Conservation (phyloP, 75 land plant genomes). For the Pinus tabuliformis region DNA sequence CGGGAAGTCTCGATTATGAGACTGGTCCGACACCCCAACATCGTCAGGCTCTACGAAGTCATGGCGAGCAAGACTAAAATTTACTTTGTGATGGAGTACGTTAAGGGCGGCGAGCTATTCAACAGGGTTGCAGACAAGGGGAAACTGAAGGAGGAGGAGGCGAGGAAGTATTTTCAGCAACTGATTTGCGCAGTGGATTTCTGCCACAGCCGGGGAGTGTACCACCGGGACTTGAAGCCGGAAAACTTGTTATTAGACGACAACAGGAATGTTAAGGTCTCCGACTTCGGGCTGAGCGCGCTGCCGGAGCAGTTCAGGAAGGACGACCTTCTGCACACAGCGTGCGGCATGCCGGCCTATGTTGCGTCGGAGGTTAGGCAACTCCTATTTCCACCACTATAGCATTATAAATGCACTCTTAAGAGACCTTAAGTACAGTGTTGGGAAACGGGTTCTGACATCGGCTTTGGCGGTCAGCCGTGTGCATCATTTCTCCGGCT, state of each 20-base stretch:
- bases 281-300: constrained; percentile 67
- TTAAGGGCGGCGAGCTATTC: constrained; percentile 27
- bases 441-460: no score
- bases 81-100: constrained; percentile 29
- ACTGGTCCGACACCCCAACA: constrained; percentile 34
- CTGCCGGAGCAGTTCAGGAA: constrained; percentile 38
- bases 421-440: no score
- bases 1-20: constrained; percentile 40
- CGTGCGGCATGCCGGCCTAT: constrained; percentile 68
- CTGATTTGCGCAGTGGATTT: constrained; percentile 45
- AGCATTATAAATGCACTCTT: no score
- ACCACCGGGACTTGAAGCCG: constrained; percentile 58
- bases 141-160: constrained; percentile 35
- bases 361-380: constrained; percentile 71
- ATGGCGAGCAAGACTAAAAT: constrained; percentile 18
- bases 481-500: no score
- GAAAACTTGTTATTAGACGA: constrained; percentile 60
- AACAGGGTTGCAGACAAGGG: constrained; percentile 13
- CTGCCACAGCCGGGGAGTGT: constrained; percentile 60
- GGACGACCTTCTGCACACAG: constrained; percentile 63
- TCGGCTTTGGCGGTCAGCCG: no score
- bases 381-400: no score
- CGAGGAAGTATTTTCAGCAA: constrained; percentile 64
- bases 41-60: constrained; percentile 42
- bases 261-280: constrained; percentile 44